phyloP scores from a whole-genome alignment of 2,329 filamentous ascomycete genomes.

The Fonsecaea nubica region DNA sequence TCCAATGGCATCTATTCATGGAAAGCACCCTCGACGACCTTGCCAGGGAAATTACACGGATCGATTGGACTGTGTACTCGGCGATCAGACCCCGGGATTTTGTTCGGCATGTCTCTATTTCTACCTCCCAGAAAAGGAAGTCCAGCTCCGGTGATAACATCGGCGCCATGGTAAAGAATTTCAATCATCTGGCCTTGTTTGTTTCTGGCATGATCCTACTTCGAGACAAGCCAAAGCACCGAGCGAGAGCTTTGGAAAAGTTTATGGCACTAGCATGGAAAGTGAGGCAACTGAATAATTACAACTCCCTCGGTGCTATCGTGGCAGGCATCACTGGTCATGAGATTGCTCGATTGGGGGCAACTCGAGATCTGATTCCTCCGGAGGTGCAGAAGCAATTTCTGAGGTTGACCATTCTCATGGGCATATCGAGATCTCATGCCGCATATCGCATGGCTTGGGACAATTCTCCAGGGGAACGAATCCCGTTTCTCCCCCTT shows the following conservation, averaged over 20 bases:
- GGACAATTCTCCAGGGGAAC: conserved; percentile 89
- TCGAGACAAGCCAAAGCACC: conserved; percentile 93
- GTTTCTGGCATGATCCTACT: conserved; percentile 84
- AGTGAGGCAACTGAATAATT: conserved; percentile 91
- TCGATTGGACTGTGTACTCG: conserved; percentile 98
- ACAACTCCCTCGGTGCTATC: conserved; percentile 93
- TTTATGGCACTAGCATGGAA: conserved; percentile 89
- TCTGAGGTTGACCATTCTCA: conserved; percentile 84
- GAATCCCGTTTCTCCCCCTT: conserved; percentile 92
- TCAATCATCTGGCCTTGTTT: conserved; percentile 84
- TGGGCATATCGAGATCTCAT: conserved; percentile 90
- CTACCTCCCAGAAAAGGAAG: conserved; percentile 67
- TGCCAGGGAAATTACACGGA: conserved; percentile 88
- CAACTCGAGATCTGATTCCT: conserved; percentile 78
- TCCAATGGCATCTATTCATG: conserved; percentile 90
- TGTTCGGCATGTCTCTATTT: conserved; percentile 85
- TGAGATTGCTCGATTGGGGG: conserved; percentile 79
- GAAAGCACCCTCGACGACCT: conserved; percentile 82
- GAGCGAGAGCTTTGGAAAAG: conserved; percentile 88
- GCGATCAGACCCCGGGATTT: conserved; percentile 92
- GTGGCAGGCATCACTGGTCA: conserved; percentile 90
- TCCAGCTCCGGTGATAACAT: conserved; percentile 71
- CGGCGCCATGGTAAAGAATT: conserved; percentile 91
- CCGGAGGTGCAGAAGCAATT: conserved; percentile 79
- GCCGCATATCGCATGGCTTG: conserved; percentile 96